Base-by-base conservation (phyloP, 1,139 yeast genomes). In the Magnusiomyces clavatus region DNA sequence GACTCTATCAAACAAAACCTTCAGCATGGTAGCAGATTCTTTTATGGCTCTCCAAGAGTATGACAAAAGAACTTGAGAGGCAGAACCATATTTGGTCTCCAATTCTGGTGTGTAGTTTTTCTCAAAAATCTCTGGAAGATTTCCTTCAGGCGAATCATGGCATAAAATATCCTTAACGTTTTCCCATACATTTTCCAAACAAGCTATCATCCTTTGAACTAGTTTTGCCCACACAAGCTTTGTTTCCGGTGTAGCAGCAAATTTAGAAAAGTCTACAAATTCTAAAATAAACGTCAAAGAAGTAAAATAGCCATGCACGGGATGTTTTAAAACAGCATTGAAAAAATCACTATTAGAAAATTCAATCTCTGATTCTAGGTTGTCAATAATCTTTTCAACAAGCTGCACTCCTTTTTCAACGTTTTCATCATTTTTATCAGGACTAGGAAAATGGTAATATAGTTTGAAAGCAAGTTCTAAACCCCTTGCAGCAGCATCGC, bases 1-100 rank as follows among this genome's bases (percentile, higher is more conserved):
- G 16, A 61, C 58, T 1, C 60, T 56, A 0, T 64, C 58, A 11
- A 82, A 60, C 0, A 84, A 52, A 1, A 70, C 64, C 24, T 75
- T 75, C 20, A 86, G 59, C 38, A 87, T 66, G 2, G 72, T 65
- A 0, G 89, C 77, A 0, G 90, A 78, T 57, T 88, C 96, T 59
- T 86, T 87, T n/a, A 87, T 73, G 0, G 88, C 80, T 64, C 94
- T 80, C 94, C 96, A 90, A 3, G 89, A 78, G 63, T 82, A 87
- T 59, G 84, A 84, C 17, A 77, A 68, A n/a, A 81, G 71, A n/a
- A 81, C 67, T 60, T 82, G 86, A 6, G 83, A 77, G 1, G 81
- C 78, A 3, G 78, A 77, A 16, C 83, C 79, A 54, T 73, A 76
- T 47, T 62, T 64, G 13, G 59, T 58, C 49, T 72, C 75, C 6